A percentile compares a stretch with the other conserved stretches of the same genome.
phyloP scores from a whole-genome alignment of 2,329 filamentous ascomycete genomes.

The Nectriaceae sp. region DNA sequence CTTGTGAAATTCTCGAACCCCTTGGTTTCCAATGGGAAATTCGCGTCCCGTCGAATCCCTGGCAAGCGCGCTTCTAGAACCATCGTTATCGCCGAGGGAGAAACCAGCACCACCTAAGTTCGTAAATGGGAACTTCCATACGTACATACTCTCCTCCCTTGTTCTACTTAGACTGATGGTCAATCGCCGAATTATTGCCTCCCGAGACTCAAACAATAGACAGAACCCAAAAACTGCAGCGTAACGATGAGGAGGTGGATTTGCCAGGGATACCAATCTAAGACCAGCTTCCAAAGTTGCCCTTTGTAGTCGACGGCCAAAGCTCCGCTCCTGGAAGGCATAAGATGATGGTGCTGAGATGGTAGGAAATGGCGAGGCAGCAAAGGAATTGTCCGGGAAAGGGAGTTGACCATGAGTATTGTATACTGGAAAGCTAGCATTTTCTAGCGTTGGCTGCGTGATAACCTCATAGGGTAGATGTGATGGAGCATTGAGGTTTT shows the following conservation, averaged over 20 bases:
- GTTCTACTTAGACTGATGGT: slow-evolving; percentile 33
- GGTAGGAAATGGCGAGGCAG: slow-evolving; percentile 32
- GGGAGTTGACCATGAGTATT: slow-evolving; percentile 20
- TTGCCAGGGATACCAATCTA: slow-evolving; percentile 52
- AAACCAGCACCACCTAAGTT: slow-evolving; percentile 70
- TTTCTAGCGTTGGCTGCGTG: slow-evolving; percentile 51
- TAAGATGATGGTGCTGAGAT: slow-evolving; percentile 55
- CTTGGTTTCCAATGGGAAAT: slow-evolving; percentile 40
- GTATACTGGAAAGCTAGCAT: slow-evolving; percentile 54
- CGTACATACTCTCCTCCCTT: slow-evolving; percentile 50
- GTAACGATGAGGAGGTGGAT: slow-evolving; percentile 50
- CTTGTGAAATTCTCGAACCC: slow-evolving; percentile 27
- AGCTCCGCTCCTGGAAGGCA: slow-evolving; percentile 64
- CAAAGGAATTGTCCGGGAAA: slow-evolving; percentile 12
- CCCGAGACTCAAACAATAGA: slow-evolving; percentile 58
- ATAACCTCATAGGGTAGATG: slow-evolving; percentile 48
- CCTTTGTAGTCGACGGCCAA: slow-evolving; percentile 71
- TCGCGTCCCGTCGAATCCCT: neutral
- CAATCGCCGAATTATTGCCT: slow-evolving; percentile 48
- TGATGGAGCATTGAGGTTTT: slow-evolving; percentile 16
- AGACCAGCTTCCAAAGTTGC: slow-evolving; percentile 64
- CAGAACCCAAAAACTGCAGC: slow-evolving; percentile 69
- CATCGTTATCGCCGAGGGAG: slow-evolving; percentile 40
- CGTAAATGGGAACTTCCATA: slow-evolving; percentile 63
- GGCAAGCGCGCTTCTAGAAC: neutral